Percentiles rank a stretch among this genome's conserved stretches.
Conservation (phyloP, 495 filamentous ascomycete genomes). For the Penicillium canescens region DNA sequence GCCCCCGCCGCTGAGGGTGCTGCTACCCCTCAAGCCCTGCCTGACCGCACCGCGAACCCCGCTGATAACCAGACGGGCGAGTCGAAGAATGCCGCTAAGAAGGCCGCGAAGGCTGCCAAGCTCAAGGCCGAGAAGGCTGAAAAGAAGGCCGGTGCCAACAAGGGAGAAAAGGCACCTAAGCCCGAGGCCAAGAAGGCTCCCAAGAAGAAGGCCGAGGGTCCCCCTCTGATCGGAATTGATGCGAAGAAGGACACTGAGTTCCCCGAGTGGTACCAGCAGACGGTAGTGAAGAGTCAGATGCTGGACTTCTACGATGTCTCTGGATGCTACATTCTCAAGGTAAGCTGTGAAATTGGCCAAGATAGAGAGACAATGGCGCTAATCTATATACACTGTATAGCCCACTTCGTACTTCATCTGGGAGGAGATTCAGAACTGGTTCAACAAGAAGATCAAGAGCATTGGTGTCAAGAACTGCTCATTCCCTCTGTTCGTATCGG, state of each 20-base stretch:
- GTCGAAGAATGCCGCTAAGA: slow-evolving; percentile 73
- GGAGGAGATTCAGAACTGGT: slow-evolving; percentile 89
- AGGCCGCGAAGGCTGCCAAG: slow-evolving; percentile 67
- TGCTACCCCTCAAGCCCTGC: slow-evolving; percentile 35
- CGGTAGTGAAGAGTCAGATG: slow-evolving; percentile 92
- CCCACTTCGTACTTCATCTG: slow-evolving; percentile 85
- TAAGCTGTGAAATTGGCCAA: slow-evolving; percentile 14
- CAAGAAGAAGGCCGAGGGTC: slow-evolving; percentile 57
- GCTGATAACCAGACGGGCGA: slow-evolving; percentile 47
- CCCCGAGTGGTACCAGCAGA: slow-evolving; percentile 91
- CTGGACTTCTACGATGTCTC: slow-evolving; percentile 93
- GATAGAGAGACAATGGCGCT: slow-evolving; percentile 2
- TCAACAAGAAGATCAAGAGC: slow-evolving; percentile 80
- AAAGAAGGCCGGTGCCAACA: slow-evolving; percentile 53
- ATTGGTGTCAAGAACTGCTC: slow-evolving; percentile 93
- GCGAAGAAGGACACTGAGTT: slow-evolving; percentile 84
- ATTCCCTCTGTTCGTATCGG: slow-evolving; percentile 91
- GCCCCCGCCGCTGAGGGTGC: slow-evolving; percentile 22
- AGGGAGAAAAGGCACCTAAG: slow-evolving; percentile 42
- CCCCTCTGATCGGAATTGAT: slow-evolving; percentile 81
- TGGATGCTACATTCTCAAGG: slow-evolving; percentile 92
- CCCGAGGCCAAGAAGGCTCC: slow-evolving; percentile 44
- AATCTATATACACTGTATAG: slow-evolving; percentile 21
- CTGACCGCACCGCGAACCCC: slow-evolving; percentile 45
- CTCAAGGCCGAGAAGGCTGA: slow-evolving; percentile 66